These are phyloP conservation scores for Candida sp. DNA, from an alignment of 1,139 yeast species.

Conservation along the genomic window DNA sequence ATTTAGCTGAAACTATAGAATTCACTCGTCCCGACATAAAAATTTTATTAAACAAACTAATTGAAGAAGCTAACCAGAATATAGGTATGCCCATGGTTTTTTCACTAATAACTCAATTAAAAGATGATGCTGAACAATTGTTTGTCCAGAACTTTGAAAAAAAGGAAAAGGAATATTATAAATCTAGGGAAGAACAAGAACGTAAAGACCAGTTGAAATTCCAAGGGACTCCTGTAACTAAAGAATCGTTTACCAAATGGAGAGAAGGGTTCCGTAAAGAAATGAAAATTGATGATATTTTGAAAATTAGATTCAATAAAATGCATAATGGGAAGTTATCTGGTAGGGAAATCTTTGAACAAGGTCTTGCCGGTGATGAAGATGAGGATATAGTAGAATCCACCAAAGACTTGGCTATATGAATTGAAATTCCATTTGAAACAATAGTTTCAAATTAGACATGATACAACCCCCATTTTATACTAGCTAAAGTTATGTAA, in stretches of 20 bases:
- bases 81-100: slow-evolving; percentile 88
- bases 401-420: too few relatives aligned
- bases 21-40: slow-evolving; percentile 46
- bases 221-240: slow-evolving; percentile 80
- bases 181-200: slow-evolving; percentile 53
- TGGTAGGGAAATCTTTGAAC: slow-evolving; percentile 87
- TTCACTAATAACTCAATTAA: slow-evolving; percentile 69
- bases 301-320: slow-evolving; percentile 45
- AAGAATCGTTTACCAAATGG: slow-evolving; percentile 71
- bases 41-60: slow-evolving; percentile 35
- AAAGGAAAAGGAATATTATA: slow-evolving; percentile 58
- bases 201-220: slow-evolving; percentile 71
- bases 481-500: too few relatives aligned
- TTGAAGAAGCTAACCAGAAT: slow-evolving; percentile 69
- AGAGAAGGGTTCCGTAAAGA: slow-evolving; percentile 58
- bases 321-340: slow-evolving; percentile 76
- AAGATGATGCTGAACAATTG: slow-evolving; percentile 72
- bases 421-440: too few relatives aligned
- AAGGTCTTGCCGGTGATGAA: slow-evolving; percentile 69
- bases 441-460: too few relatives aligned
- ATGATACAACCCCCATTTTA: too few relatives aligned
- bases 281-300: slow-evolving; percentile 51
- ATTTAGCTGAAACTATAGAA: slow-evolving; percentile 54
- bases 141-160: slow-evolving; percentile 55
- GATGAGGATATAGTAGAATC: too few relatives aligned